Percentiles rank a stretch among this genome's conserved stretches.
Conservation (phyloP, 2,329 filamentous ascomycete species). For the Trichoderma atroviride region DNA sequence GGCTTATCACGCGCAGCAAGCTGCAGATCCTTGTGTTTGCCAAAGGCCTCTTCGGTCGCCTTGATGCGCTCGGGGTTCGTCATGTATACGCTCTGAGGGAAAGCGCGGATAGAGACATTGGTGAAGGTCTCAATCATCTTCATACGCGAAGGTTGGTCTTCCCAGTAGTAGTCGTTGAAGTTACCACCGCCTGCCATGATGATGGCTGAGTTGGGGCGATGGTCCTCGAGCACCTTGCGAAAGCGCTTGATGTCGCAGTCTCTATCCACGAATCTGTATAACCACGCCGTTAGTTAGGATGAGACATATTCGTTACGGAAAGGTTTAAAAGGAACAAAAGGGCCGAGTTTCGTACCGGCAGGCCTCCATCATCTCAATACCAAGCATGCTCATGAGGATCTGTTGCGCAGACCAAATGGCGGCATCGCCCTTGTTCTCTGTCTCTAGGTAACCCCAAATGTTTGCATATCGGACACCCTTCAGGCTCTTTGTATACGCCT, state of each 20-base stretch:
- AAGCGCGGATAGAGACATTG: conserved; percentile 21
- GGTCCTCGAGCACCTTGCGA: conserved; percentile 13
- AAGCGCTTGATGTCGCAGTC: conserved; percentile 20
- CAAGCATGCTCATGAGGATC: conserved; percentile 23
- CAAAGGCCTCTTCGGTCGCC: conserved; percentile 19
- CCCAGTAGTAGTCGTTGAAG: conserved; percentile 23
- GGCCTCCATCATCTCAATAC: conserved; percentile 23
- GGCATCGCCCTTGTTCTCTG: conserved; percentile 21
- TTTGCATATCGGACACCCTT: conserved; percentile 22
- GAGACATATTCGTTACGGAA: neutral
- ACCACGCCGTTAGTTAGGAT: neutral
- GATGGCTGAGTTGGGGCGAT: conserved; percentile 15
- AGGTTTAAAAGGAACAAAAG: neutral
- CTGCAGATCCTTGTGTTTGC: conserved; percentile 20
- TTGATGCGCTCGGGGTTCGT: conserved; percentile 20
- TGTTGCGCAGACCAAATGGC: conserved; percentile 22
- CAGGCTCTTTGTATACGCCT: conserved; percentile 5
- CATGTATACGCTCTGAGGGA: conserved; percentile 21
- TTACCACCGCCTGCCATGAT: conserved; percentile 22
- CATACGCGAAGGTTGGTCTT: conserved; percentile 21
- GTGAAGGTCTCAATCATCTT: conserved; percentile 19
- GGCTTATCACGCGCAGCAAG: conserved; percentile 17
- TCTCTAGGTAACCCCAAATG: conserved; percentile 19
- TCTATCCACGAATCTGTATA: conserved; percentile 5
- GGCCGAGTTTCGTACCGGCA: conserved; percentile 1